Base-by-base conservation (phyloP, 768 basidiomycete species). In the Lactarius pseudohatsudake region DNA sequence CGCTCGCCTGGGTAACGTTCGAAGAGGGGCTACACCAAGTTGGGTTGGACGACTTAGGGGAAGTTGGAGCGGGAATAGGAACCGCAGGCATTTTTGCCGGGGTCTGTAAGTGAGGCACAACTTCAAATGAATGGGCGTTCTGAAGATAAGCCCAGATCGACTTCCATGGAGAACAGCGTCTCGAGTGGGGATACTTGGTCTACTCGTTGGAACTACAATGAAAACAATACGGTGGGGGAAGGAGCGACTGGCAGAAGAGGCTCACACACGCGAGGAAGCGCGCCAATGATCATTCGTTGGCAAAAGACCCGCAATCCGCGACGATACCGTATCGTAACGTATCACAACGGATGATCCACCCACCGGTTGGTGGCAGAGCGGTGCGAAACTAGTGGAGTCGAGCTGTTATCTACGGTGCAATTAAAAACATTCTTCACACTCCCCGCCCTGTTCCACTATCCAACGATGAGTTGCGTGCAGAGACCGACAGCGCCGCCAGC, bases 11-110 rank as follows among this genome's bases (percentile, higher is more conserved):
- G 82, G 83, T 82, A 2, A 79, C 77, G 26, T 70, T 82, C 13
- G 84, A 85, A 71, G 84, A 84, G 59, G 80, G 75, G 32, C 63
- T 81, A 62, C 73, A 73, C 30, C 75, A 76, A 59, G 70, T 77
- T 54, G 79, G 76, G 26, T 74, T 74, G 72, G 72, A 71, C 20
- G 78, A 82, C 60, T 80, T 78, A 67, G 81, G 84, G 67, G 84
- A 85, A 72, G 71, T 87, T 36, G 85, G 85, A 3, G 92, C 90
- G 3, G 89, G 86, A 16, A 69, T 85, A 57, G 89, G 86, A 38
- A 88, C 85, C 2, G 89, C 82, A 20, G 78, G 79, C 30, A 74
- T 86, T 61, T 88, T 90, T 74, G 80, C 84, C 28, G 81, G 74
- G 2, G 79, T 85, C 53, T 85, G 84, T 85, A 70, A 80, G 81